Base-by-base conservation (phyloP, 179 eudicot species). In the Beta corolliflora region DNA sequence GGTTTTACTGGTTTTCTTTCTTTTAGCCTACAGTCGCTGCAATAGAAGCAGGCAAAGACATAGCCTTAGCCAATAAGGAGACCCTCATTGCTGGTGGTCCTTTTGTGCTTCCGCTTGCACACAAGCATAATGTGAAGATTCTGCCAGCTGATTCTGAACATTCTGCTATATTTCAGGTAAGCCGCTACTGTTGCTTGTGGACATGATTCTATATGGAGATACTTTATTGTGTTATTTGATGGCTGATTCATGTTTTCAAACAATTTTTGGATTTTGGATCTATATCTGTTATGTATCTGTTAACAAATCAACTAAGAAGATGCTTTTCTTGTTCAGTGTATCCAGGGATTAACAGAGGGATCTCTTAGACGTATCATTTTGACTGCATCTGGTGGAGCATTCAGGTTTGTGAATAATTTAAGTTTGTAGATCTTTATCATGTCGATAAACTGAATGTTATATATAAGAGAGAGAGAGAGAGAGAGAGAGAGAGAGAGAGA, bases 101-200 rank as follows among this genome's bases (percentile, higher is more conserved):
- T 79, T 93, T 97, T 88, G 98, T 97, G 73, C 98, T 97, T 85
- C 99, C 98, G 66, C 95, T 97, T 77, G 99, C 99, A 18, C 89
- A 83, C 61, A 97, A 97, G 89, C 99, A 97, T 83, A 97, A 97
- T 18, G 95, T 97, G 46, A 97, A 94, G 89, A 97, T 97, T 88
- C 98, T 97, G 84, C 99, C 99, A 65, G 99, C 99, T 50, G 99
- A 97, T 89, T 97, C 99, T 4, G 99, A 97, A 82, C 99, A 97
- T 83, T 93, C 97, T 80, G 99, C 99, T 45, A 92, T 97, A 84
- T 97, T 97, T 83, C 99, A 97, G 97, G 98, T 92, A 80, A 71
- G 68, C 64, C 79, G n/a, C 60, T 64, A 71, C 15, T 18, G 29
- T 73, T 21, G 21, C 0, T 7, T 16, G 60, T 71, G 25, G 7